Conservation (phyloP, 2,329 filamentous ascomycete species). For the Teratosphaeria pseudoeucalypti region DNA sequence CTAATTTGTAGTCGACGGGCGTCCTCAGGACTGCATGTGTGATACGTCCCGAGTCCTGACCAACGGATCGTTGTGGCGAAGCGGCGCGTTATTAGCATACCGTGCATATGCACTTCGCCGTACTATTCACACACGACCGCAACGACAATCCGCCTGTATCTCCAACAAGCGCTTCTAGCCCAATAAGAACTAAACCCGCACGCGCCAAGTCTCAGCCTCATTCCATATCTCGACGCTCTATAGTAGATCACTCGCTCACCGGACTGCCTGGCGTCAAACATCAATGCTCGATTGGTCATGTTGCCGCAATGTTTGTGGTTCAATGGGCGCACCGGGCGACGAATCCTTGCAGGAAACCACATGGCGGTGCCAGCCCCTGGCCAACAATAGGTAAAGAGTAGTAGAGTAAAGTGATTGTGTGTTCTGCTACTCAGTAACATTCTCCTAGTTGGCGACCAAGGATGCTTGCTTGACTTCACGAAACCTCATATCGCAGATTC, state of each 20-base stretch:
- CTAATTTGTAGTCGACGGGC: too few species aligned
- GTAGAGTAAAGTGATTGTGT: neutral
- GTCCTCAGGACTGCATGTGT: too few species aligned
- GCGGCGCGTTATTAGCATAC: too few species aligned
- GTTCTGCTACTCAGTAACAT: neutral
- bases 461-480: neutral
- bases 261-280: neutral
- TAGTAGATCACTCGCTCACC: neutral
- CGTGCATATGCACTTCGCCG: too few species aligned
- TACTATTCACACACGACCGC: too few species aligned
- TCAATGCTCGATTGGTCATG: neutral
- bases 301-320: neutral
- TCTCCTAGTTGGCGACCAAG: neutral
- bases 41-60: too few species aligned
- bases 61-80: too few species aligned
- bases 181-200: too few species aligned
- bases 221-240: too few species aligned
- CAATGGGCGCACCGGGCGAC: neutral
- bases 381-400: neutral
- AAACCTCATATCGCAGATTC: neutral
- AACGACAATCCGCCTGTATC: too few species aligned
- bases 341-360: neutral
- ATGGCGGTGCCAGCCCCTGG: neutral
- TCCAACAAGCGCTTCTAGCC: too few species aligned
- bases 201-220: too few species aligned